Evolutionary conservation across 1,284 basidiomycete genomes (phyloP).

Genomic region (Malassezia brasiliensis): DNA sequence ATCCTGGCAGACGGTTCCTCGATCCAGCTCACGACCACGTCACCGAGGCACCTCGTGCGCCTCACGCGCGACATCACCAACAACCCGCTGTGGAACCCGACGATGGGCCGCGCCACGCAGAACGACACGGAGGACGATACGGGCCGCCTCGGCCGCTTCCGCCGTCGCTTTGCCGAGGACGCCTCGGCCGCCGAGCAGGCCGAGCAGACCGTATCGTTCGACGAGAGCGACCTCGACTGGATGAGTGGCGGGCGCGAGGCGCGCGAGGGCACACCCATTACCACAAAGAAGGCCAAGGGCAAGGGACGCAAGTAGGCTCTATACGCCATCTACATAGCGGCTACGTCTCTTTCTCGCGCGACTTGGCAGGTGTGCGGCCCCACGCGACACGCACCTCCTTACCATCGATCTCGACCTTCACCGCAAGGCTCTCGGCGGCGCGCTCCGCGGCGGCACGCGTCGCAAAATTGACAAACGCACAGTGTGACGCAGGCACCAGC

Average conservation of each 20-base stretch:
- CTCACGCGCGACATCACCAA: constrained; percentile 43
- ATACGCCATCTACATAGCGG: background rate
- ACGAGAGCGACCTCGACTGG: constrained; percentile 42
- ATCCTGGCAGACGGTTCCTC: constrained; percentile 46
- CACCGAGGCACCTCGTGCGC: constrained; percentile 29
- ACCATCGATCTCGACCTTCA: constrained; percentile 73
- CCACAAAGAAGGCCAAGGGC: constrained; percentile 37
- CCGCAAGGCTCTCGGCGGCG: constrained; percentile 74
- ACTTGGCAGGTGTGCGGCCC: constrained; percentile 52
- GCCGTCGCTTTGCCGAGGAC: constrained; percentile 34
- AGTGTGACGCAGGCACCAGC: constrained; percentile 51
- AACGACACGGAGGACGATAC: constrained; percentile 38
- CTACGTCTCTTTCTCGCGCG: background rate
- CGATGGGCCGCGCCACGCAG: constrained; percentile 26
- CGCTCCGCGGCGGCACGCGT: constrained; percentile 69
- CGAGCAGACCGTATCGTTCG: constrained; percentile 25
- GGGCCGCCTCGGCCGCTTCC: constrained; percentile 42
- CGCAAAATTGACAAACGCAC: constrained; percentile 90
- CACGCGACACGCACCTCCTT: constrained; percentile 70
- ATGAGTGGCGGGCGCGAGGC: constrained; percentile 47
- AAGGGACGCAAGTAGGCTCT: constrained; percentile 32
- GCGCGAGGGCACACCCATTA: constrained; percentile 27
- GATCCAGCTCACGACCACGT: constrained; percentile 40
- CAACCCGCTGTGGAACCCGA: constrained; percentile 46
- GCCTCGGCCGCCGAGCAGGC: constrained; percentile 12